Base-by-base conservation (phyloP, 768 basidiomycete species). In the Lactarius quietus region DNA sequence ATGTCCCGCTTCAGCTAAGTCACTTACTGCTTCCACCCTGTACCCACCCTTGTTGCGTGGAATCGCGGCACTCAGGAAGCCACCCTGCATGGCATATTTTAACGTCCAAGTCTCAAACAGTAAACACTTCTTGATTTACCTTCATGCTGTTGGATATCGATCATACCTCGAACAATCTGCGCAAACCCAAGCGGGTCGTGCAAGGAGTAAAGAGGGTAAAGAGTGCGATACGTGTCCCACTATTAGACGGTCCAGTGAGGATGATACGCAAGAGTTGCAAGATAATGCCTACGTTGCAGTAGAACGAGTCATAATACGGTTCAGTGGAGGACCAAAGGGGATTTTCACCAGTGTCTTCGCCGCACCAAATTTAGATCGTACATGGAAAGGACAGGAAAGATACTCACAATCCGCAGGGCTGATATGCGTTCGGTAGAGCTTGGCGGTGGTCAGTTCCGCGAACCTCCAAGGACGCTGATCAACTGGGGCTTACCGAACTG, bases 191-290 rank as follows among this genome's bases (percentile, higher is more conserved):
- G 77, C 0, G 86, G 85, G 66, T 87, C 86, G 57, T 88, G 86
- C 6, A 88, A 77, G 0, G 85, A 83, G 82, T 86, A 83, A 43
- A 87, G 76, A 0, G 86, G 83, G 69, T 81, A 88, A 12, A 88
- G 74, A 0, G 85, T 86, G 18, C 86, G 79, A 70, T 83, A 87
- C 1, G 86, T 87, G 66, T 88, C 86, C 86, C 86, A 86, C 84
- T 86, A 86, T 84, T 86, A 61, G 9, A 31, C 9, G 48, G 26
- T 29, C 23, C 58, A 31, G 18, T n/a, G 17, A 7, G 3, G 33
- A n/a, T 39, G 51, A 58, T 23, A 6, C 12, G 29, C 38, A 57
- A 15, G 3, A 23, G 43, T 29, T 43, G 36, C 39, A 51, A 60
- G 18, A 57, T 36, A 26, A 12, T 12, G 69, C 82, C n/a, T 65